A percentile compares a stretch with the other conserved stretches of the same genome.
Conservation (phyloP, 306 rosid genomes). For the Begonia loranthoides region DNA sequence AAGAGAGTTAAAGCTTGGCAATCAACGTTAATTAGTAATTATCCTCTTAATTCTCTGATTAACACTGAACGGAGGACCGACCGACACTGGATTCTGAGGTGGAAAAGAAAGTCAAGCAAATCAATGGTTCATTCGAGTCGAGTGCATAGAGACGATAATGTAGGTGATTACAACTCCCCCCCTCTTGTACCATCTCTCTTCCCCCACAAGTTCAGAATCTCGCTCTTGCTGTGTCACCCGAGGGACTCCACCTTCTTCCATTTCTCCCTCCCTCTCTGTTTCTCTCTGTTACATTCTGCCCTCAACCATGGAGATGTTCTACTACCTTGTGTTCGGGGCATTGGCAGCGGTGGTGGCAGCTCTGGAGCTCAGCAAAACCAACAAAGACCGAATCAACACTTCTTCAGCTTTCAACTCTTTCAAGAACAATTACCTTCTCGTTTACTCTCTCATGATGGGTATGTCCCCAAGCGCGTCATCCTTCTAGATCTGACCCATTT, state of each 20-base stretch:
- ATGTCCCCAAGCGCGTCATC: background rate
- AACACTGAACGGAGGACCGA: too few species aligned
- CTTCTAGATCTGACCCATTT: constrained; percentile 20
- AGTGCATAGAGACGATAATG: too few species aligned
- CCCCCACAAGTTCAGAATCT: background rate
- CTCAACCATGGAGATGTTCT: constrained; percentile 66
- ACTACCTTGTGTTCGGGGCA: constrained; percentile 57
- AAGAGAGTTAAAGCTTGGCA: too few species aligned
- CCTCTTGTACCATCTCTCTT: background rate
- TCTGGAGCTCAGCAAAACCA: constrained; percentile 64
- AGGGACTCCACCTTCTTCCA: background rate
- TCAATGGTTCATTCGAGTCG: too few species aligned
- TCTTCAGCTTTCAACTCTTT: constrained; percentile 62
- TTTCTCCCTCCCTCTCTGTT: background rate
- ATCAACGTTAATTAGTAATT: too few species aligned
- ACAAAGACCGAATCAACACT: constrained; percentile 76
- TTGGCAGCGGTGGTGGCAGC: constrained; percentile 61
- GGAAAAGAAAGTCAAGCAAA: too few species aligned
- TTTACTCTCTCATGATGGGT: constrained; percentile 99
- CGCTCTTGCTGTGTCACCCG: constrained; percentile 2
- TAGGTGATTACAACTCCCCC: too few species aligned
- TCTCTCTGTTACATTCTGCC: background rate
- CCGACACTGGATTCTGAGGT: too few species aligned
- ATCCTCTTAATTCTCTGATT: too few species aligned
- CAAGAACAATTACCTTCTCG: constrained; percentile 88